Evolutionary conservation across 768 basidiomycete species (phyloP), one percentile per base, ranked within the genome.

Genomic region (Phylloporus arenicola): DNA sequence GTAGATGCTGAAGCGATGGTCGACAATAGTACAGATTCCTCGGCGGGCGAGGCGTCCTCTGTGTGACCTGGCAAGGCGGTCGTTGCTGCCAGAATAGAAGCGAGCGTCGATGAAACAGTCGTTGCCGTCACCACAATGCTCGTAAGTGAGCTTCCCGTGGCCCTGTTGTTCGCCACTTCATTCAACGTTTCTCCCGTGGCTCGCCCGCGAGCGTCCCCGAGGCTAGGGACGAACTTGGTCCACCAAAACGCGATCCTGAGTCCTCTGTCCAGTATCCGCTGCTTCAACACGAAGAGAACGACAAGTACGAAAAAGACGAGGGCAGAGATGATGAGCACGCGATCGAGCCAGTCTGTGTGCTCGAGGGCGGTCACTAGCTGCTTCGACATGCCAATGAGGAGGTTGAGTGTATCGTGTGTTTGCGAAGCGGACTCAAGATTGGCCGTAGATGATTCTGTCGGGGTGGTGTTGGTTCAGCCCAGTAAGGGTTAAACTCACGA

Each of bases 341-440:
- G 86, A 72, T 99, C 96, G 17, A 94, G 73, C 82, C 88, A 86
- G 73, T 98, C 94, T 14, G 92, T 80, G 52, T 86, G 85, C 69
- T 96, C 90, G 43, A 99, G 82, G 0, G 85, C 82, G 13, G 85
- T 88, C 56, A 98, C 83, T 54, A 99, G 81, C 24, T 86, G 78
- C 59, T 88, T 87, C 3, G 93, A 95, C 40, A 86, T 83, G 44
- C 75, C 72, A 64, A 97, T 81, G 49, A 94, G 64, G 45, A 75
- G 73, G 31, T 76, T 77, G 52, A 95, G 82, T 4, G 75, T 75
- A 60, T 92, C 87, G 60, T 97, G 92, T 12, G 86, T 80, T 8
- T 76, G 69, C 1, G 86, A 86, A 0, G 94, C 82, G 3, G 86
- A 79, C 7, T 76, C 75, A 6, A 99, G 78, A 13, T 88, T 82